Evolutionary conservation across 78 protist genomes (phyloP).

Genomic region (Mantamonas sphyraenae): DNA sequence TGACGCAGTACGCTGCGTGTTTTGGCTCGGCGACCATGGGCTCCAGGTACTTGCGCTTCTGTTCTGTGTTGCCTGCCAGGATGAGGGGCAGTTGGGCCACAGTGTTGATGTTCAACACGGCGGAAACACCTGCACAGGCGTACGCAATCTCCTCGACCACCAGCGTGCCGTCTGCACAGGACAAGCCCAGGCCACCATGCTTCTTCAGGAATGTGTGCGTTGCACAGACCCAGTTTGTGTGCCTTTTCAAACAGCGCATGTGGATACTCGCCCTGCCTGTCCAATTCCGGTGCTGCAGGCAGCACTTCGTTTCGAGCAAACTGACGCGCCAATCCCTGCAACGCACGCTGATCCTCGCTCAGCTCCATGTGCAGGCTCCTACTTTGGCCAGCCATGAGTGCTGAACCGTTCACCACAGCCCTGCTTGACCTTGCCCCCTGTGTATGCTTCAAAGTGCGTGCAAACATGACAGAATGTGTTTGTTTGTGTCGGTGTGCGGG

Average conservation of each 20-base stretch:
- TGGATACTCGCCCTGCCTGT: constrained; percentile 20
- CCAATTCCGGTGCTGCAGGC: constrained; percentile 33
- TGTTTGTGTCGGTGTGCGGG: too few relatives aligned
- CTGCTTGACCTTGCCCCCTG: too few relatives aligned
- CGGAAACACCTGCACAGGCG: constrained; percentile 28
- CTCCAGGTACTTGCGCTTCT: constrained; percentile 37
- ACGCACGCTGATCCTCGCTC: constrained; percentile 8
- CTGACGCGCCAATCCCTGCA: constrained; percentile 13
- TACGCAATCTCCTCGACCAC: constrained; percentile 34
- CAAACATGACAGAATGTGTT: too few relatives aligned
- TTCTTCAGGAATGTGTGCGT: constrained; percentile 26
- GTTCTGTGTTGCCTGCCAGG: constrained; percentile 27
- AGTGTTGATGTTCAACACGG: constrained; percentile 28
- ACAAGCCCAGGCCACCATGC: constrained; percentile 25
- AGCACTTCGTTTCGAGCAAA: constrained; percentile 23
- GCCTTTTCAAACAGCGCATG: constrained; percentile 16
- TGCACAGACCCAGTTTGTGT: constrained; percentile 15
- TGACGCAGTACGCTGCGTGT: constrained; percentile 45
- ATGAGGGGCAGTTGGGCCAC: constrained; percentile 36
- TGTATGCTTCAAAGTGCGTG: too few relatives aligned
- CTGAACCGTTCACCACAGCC: too few relatives aligned
- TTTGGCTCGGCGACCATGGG: constrained; percentile 22
- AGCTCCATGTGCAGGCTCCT: constrained; percentile 10
- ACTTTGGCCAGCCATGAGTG: too few relatives aligned
- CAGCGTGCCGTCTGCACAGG: constrained; percentile 11